phyloP scores from a whole-genome alignment of 495 filamentous ascomycete genomes.

The Aspergillus nidulans region DNA sequence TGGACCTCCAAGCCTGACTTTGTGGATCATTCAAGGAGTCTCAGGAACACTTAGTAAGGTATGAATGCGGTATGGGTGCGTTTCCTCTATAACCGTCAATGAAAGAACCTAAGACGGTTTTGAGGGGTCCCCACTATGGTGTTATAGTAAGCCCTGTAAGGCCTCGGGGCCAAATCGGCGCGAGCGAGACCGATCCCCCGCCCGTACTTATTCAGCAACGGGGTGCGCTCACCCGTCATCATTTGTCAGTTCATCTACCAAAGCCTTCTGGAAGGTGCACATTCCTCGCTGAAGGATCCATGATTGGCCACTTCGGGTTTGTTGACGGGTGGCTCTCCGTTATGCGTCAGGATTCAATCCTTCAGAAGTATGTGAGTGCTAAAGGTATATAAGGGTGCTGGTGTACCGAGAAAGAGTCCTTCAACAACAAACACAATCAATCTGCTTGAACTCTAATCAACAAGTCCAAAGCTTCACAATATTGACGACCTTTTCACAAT shows the following conservation, averaged over 20 bases:
- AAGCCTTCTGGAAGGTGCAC: not conserved
- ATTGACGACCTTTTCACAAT: not conserved
- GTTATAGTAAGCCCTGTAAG: not conserved
- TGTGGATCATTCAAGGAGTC: too few relatives aligned
- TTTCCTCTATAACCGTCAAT: too few relatives aligned
- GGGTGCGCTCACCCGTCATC: not conserved
- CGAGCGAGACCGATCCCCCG: not conserved
- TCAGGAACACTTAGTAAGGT: too few relatives aligned
- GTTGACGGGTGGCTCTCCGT: not conserved
- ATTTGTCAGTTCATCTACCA: not conserved
- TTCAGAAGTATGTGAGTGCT: not conserved
- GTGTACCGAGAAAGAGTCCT: not conserved
- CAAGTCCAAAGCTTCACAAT: not conserved
- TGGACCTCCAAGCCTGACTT: too few relatives aligned
- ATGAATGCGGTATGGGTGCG: too few relatives aligned
- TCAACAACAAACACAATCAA: not conserved
- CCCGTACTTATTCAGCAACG: not conserved
- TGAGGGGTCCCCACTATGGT: too few relatives aligned
- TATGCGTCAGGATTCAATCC: not conserved
- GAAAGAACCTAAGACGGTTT: too few relatives aligned
- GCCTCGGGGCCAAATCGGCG: not conserved
- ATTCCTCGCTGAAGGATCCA: not conserved
- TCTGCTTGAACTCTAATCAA: not conserved
- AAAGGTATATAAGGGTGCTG: not conserved
- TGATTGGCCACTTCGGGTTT: not conserved